phyloP scores from a whole-genome alignment of 2,329 filamentous ascomycete species.

The Phialocephala sp. region DNA sequence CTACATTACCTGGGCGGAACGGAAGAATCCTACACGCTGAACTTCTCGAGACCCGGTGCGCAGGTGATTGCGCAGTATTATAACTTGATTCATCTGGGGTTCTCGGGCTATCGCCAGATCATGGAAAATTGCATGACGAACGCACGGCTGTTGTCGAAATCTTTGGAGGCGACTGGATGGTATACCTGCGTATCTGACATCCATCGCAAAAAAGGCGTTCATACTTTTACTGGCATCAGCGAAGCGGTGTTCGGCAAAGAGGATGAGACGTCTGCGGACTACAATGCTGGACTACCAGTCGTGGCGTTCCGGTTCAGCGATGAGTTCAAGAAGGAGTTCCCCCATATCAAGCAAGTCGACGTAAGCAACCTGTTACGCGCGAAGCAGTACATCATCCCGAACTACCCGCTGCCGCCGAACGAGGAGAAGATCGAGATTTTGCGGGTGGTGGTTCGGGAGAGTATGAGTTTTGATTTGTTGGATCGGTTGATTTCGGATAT shows the following conservation, averaged over 20 bases:
- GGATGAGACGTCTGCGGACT: slow-evolving; percentile 61
- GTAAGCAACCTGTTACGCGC: slow-evolving; percentile 67
- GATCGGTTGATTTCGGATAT: slow-evolving; percentile 68
- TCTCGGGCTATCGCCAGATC: slow-evolving; percentile 65
- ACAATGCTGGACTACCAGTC: slow-evolving; percentile 69
- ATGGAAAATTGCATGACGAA: slow-evolving; percentile 72
- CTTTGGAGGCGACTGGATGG: slow-evolving; percentile 69
- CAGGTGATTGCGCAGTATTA: slow-evolving; percentile 76
- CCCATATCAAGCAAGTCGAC: slow-evolving; percentile 67
- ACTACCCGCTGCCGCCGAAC: slow-evolving; percentile 69
- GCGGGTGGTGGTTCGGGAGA: slow-evolving; percentile 70
- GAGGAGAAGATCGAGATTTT: slow-evolving; percentile 69
- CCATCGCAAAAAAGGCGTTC: slow-evolving; percentile 58
- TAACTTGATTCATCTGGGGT: slow-evolving; percentile 74
- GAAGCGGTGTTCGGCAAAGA: slow-evolving; percentile 47
- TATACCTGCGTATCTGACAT: slow-evolving; percentile 70
- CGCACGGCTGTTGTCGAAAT: slow-evolving; percentile 66
- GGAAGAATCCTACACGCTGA: slow-evolving; percentile 72
- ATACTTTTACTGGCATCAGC: slow-evolving; percentile 42
- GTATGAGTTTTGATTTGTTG: slow-evolving; percentile 70
- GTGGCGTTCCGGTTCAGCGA: slow-evolving; percentile 70
- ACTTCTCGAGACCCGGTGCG: slow-evolving; percentile 73
- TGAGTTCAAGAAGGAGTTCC: slow-evolving; percentile 63
- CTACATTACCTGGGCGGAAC: slow-evolving; percentile 73
- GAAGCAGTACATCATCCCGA: slow-evolving; percentile 74